Percentiles rank a stretch among this genome's conserved stretches.
phyloP scores from a whole-genome alignment of 495 filamentous ascomycete genomes.

The Aspergillus homomorphus region DNA sequence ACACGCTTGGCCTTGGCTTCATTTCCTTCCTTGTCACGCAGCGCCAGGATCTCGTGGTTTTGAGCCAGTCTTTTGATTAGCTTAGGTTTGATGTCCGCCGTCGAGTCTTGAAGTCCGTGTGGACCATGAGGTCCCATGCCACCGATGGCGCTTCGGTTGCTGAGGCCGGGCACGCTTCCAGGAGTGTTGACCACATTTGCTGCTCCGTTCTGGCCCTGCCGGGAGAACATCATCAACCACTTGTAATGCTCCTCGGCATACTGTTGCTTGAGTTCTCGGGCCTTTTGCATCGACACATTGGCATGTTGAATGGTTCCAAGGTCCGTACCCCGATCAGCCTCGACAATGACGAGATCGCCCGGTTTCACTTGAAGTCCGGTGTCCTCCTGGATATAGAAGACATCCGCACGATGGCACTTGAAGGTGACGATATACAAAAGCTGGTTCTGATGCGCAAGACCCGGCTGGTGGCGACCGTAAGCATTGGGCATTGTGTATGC shows the following conservation, averaged over 20 bases:
- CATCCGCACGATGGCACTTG: conserved; percentile 89
- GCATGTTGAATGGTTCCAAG: conserved; percentile 87
- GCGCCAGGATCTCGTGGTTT: conserved; percentile 77
- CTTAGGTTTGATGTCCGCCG: conserved; percentile 84
- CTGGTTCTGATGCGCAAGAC: conserved; percentile 70
- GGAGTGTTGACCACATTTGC: conserved; percentile 47
- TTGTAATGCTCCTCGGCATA: conserved; percentile 91
- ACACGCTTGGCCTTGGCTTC: conserved; percentile 97
- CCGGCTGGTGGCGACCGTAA: conserved; percentile 56
- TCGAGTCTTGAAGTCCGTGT: conserved; percentile 71
- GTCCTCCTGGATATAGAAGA: conserved; percentile 94
- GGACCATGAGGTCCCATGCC: conserved; percentile 70
- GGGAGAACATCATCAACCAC: conserved; percentile 97
- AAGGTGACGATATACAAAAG: conserved; percentile 91
- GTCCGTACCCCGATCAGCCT: conserved; percentile 94
- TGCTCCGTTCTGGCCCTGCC: conserved; percentile 60
- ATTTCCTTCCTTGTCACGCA: conserved; percentile 93
- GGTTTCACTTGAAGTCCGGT: conserved; percentile 85
- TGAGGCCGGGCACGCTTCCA: conserved; percentile 46
- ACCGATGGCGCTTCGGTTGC: conserved; percentile 59
- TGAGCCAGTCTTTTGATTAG: conserved; percentile 93
- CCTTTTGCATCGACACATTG: conserved; percentile 77
- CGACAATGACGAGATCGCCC: conserved; percentile 94
- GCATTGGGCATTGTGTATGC: conserved; percentile 50
- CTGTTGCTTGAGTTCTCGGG: conserved; percentile 82